These are phyloP conservation scores for Mycena capillaripes DNA, from an alignment of 768 basidiomycete genomes.

Conservation along the genomic window DNA sequence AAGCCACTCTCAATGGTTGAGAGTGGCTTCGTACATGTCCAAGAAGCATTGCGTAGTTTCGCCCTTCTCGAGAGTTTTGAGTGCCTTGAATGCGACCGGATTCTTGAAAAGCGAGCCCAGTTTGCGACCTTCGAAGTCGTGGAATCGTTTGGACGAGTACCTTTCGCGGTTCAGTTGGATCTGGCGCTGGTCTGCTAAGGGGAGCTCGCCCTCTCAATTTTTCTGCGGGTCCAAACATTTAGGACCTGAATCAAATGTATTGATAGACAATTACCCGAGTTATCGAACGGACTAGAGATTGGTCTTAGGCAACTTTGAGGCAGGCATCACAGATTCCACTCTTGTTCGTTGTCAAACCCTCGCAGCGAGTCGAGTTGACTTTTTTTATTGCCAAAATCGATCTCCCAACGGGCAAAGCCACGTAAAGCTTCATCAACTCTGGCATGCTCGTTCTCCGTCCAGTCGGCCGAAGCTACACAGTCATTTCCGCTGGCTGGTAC, in stretches of 20 bases:
- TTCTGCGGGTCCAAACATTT: slow-evolving; percentile 7
- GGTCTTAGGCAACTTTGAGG: neutral
- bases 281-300: neutral
- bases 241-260: neutral
- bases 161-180: neutral
- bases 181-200: neutral
- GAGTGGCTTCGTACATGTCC: neutral
- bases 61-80: slow-evolving; percentile 20
- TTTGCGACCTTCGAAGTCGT: slow-evolving; percentile 1
- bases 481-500: neutral
- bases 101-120: neutral
- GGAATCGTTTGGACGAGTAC: neutral
- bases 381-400: slow-evolving; percentile 5
- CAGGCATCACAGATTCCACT: slow-evolving; percentile 21
- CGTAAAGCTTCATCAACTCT: neutral
- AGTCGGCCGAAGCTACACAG: neutral
- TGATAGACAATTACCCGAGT: no score
- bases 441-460: neutral
- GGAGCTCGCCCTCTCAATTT: slow-evolving; percentile 2
- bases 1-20: slow-evolving; percentile 30
- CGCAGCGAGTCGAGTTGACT: neutral
- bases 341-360: neutral
- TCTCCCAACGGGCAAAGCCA: slow-evolving; percentile 5
- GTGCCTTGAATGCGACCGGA: slow-evolving; percentile 11
- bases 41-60: slow-evolving; percentile 10